Conservation (phyloP, 2,329 filamentous ascomycete genomes). For the Neopestalotiopsis sp. region DNA sequence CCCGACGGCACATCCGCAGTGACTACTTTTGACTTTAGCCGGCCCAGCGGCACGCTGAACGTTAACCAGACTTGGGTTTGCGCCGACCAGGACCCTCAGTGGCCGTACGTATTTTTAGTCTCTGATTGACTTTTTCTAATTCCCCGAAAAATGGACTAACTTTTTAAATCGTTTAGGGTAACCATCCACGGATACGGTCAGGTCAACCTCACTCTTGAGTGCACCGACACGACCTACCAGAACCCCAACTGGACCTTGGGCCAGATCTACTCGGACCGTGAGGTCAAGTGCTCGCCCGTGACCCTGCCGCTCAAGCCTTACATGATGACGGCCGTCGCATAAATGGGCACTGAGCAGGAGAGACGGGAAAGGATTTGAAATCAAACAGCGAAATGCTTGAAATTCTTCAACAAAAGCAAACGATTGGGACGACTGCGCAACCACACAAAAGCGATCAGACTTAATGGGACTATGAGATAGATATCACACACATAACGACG, state of each 20-base stretch:
- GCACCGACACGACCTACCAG: conserved; percentile 38
- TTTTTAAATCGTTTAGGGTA: conserved; percentile 25
- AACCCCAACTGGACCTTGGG: conserved; percentile 48
- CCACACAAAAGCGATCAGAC: conserved; percentile 7
- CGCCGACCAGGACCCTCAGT: conserved; percentile 42
- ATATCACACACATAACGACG: neutral
- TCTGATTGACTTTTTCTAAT: neutral
- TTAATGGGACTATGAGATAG: neutral
- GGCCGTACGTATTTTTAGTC: conserved; percentile 38
- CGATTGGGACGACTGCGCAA: neutral
- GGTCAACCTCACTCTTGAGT: conserved; percentile 40
- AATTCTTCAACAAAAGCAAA: neutral
- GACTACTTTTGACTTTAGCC: conserved; percentile 47
- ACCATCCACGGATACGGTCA: conserved; percentile 41
- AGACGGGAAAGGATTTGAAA: neutral
- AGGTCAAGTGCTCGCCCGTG: conserved; percentile 38
- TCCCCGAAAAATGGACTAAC: conserved; percentile 20
- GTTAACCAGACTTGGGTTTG: conserved; percentile 59
- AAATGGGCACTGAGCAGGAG: conserved; percentile 8
- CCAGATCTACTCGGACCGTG: conserved; percentile 43
- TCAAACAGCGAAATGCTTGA: neutral
- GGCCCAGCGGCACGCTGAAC: conserved; percentile 40
- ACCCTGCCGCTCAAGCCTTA: conserved; percentile 39
- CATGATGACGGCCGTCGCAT: conserved; percentile 42
- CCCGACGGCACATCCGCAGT: conserved; percentile 32